A percentile compares a stretch with the other conserved stretches of the same genome.
These are phyloP conservation scores for Cladorrhinum sp. DNA, from an alignment of 2,329 filamentous ascomycete genomes.

Conservation along the genomic window DNA sequence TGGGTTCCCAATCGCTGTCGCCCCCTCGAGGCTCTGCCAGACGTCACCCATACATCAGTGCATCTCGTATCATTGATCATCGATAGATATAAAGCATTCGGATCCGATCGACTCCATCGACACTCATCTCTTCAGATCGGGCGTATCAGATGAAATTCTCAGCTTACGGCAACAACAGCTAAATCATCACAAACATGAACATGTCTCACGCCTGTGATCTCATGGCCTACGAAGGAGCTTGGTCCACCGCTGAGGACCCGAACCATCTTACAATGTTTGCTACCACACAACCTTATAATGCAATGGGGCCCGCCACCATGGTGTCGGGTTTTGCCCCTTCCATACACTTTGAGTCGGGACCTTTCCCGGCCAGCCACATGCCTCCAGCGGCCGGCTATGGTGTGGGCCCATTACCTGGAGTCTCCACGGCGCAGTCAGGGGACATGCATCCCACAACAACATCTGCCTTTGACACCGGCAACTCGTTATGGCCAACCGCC, in stretches of 20 bases:
- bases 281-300: not conserved
- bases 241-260: not conserved
- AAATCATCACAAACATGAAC: not conserved
- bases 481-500: not conserved
- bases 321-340: not conserved
- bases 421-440: not conserved
- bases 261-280: not conserved
- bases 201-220: not conserved
- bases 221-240: not conserved
- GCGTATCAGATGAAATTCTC: not conserved
- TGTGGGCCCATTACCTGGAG: not conserved
- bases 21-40: not conserved
- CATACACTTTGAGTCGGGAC: not conserved
- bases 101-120: not conserved
- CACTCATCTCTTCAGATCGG: not conserved
- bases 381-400: not conserved
- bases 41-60: not conserved
- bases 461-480: not conserved
- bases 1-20: not conserved
- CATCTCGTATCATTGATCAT: not conserved
- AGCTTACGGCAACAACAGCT: too few relatives aligned
- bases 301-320: not conserved
- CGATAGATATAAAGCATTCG: not conserved
- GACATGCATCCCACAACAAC: not conserved
- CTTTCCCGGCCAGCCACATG: not conserved